phyloP scores from a whole-genome alignment of 2,329 filamentous ascomycete species.

The Penicillium sp. region DNA sequence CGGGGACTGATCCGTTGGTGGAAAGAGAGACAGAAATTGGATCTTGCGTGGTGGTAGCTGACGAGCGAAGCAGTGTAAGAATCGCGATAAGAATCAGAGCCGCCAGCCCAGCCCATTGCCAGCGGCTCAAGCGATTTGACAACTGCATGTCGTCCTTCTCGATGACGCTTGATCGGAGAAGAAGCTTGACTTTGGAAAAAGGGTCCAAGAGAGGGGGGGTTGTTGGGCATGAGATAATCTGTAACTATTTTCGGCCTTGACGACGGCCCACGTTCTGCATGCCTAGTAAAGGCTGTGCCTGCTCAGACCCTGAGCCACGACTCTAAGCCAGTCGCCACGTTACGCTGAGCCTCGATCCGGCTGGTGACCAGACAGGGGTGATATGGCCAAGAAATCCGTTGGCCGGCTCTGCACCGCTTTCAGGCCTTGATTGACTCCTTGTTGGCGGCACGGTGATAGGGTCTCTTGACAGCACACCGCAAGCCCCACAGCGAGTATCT shows the following conservation, averaged over 20 bases:
- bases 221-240: background rate
- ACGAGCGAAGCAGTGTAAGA: slow-evolving; percentile 11
- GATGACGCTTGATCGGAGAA: background rate
- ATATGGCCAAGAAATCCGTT: background rate
- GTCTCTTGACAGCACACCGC: background rate
- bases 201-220: background rate
- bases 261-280: background rate
- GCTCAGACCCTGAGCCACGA: background rate
- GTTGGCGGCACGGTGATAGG: background rate
- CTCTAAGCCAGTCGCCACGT: background rate
- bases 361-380: background rate
- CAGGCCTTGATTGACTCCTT: background rate
- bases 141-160: slow-evolving; percentile 3
- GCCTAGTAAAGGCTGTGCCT: background rate
- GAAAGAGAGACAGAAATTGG: slow-evolving; percentile 4
- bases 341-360: slow-evolving; percentile 1
- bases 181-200: background rate
- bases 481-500: background rate
- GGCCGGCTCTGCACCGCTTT: background rate
- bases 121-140: slow-evolving; percentile 9
- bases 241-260: background rate
- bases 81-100: slow-evolving; percentile 11
- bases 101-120: slow-evolving; percentile 17
- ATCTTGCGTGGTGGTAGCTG: background rate
- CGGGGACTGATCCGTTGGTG: background rate